These are phyloP conservation scores for Prinsepia uniflora DNA, from an alignment of 306 rosid species.

Conservation along the genomic window DNA sequence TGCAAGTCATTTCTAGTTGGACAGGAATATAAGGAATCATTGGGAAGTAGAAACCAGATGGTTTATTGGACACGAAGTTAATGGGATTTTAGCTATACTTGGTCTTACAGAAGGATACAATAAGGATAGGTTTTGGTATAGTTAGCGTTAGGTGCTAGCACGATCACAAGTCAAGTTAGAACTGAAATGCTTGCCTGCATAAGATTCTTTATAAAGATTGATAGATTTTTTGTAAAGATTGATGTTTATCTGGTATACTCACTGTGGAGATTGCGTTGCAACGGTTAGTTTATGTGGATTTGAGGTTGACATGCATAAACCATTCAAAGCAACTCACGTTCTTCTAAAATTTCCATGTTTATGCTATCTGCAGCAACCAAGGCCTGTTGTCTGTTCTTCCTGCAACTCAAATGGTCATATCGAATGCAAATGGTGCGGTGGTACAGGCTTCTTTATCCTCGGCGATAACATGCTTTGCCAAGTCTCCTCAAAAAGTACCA, in stretches of 20 bases:
- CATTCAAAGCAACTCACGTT: neutral
- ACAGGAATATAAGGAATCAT: neutral
- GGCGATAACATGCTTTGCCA: constrained; percentile 98
- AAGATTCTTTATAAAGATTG: neutral
- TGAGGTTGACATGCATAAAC: neutral
- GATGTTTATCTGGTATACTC: neutral
- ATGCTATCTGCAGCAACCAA: constrained; percentile 70
- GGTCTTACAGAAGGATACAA: neutral
- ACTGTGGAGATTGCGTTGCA: neutral
- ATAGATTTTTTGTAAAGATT: neutral
- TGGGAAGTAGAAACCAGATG: neutral
- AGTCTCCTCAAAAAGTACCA: constrained; percentile 84
- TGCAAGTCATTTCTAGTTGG: neutral
- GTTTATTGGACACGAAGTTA: neutral
- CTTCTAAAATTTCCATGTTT: constrained; percentile 21
- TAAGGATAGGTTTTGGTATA: neutral
- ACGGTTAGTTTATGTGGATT: neutral
- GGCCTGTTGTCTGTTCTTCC: constrained; percentile 75
- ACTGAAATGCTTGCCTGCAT: neutral
- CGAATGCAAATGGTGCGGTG: constrained; percentile 92
- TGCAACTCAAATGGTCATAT: constrained; percentile 74
- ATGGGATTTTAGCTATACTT: neutral
- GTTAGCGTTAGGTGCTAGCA: neutral
- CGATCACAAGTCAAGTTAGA: neutral
- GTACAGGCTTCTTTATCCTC: constrained; percentile 85